Evolutionary conservation across 1,284 basidiomycete genomes (phyloP), one percentile per base, ranked within the genome.

Genomic region (Golubevia sp.): DNA sequence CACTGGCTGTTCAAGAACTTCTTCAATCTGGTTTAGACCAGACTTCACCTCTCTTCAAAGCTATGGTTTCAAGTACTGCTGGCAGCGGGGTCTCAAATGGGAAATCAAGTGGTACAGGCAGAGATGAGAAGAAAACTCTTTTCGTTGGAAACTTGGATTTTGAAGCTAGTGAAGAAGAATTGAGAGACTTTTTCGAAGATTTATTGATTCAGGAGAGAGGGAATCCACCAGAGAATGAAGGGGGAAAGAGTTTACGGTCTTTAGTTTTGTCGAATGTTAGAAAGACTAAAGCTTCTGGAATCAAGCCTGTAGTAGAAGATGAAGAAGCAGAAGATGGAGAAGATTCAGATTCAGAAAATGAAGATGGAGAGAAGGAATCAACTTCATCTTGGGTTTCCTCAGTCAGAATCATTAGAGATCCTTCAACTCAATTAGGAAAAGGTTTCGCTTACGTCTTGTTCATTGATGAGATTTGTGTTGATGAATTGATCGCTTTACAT

Each of bases 101-200:
- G 18, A 13, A 8, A 13, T 8, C 13, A 44, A 18, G 38, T 13
- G 38, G 11, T 44, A 44, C 38, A 18, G 30, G 30, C 11, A 34
- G 30, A 24, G 83, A 84, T 55, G 76, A 77, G 48, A 93, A 92
- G 82, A 86, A 88, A 67, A 92, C 91, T 20, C 81, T 97, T 15
- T 98, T 98, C 77, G 91, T 98, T 6, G 96, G 96, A 15, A 94
- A 92, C 71, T 86, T 98, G 67, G 95, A 97, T 81, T 97, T 97
- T 83, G 91, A 90, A 56, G 90, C 91, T 74, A 91, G 91, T 77
- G 96, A 98, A 75, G 92, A 97, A 78, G 93, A 95, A 74, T 83
- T 98, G 54, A 86, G 95, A 23, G 88, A 87, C 13, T 95, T 93
- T 82, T 96, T 97, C 67, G 95, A 98, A 84, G 88, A 87, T 5